Evolutionary conservation across 2,329 filamentous ascomycete species (phyloP), one percentile per base, ranked within the genome.

Genomic region (Botrytis medusae): DNA sequence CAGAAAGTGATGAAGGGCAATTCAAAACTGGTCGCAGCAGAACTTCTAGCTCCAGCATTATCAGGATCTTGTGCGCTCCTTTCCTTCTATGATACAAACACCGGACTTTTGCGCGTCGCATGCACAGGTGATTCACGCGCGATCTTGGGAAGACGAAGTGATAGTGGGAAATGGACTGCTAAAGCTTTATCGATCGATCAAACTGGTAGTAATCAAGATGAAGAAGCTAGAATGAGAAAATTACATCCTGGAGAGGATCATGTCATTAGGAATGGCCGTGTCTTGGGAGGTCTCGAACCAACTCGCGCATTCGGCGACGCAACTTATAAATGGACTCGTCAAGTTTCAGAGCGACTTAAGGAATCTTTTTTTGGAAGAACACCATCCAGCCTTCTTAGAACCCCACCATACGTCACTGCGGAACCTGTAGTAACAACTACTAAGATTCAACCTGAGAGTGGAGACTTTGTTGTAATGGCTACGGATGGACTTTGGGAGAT

Each of bases 401-500:
- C 95, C 0, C 96, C 96, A 14, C 96, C 96, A 0, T 99, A 99
- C 79, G 96, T 99, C 59, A 99, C 96, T 5, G 96, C 96, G 1
- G 97, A 99, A 83, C 96, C 96, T 4, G 88, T 98, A 34, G 89
- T 99, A 71, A 98, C 95, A 0, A 97, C 94, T 1, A 98, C 95
- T 63, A 92, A 96, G 82, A 91, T 99, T 70, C 87, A 95, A 78
- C 96, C 96, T 1, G 89, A 93, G 71, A 93, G 93, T 75, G 95
- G 95, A 63, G 96, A 99, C 81, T 99, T 99, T 79, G 87, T 99
- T 20, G 95, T 99, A 75, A 91, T 99, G 86, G 96, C 96, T 34
- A 98, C 96, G 0, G 96, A 99, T 81, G 96, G 96, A 6, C 87
- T 99, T 0, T 99, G 96, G 96, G 96, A 99, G 84, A 98, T 98